Evolutionary conservation across 2,329 filamentous ascomycete species (phyloP), one percentile per base, ranked within the genome.

Genomic region (Cladosporium sp.): DNA sequence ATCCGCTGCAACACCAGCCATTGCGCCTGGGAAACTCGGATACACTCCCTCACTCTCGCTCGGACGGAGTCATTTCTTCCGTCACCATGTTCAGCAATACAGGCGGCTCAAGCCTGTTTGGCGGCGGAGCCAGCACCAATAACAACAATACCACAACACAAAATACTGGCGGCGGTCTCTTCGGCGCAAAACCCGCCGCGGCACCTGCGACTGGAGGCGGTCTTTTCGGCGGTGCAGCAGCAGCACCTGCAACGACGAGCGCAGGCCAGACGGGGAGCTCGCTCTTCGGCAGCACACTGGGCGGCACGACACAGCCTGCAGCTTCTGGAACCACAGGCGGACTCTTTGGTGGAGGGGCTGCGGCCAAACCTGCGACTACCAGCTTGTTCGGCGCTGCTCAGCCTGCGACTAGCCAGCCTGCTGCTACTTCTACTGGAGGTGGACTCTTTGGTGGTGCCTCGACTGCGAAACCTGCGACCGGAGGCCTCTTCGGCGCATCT

Each of bases 381-480:
- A 58, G 56, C 36, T 39, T 63, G 25, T 62, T 61, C 19, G 60
- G 61, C 34, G 54, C 35, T 5, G 47, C 37, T 7, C 47, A 44
- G 17, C 25, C 48, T 28, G 49, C 56, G n/a, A 48, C 48, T 12
- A 25, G 36, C 55, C 48, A 57, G 58, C 54, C 51, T 60, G 28
- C 57, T 52, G 22, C 42, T 24, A 25, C 44, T 20, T 17, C 40
- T 8, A 22, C 39, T 22, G 51, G 51, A 20, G 34, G 56, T 20
- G 25, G 47, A 20, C 40, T 58, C 24, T 58, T 52, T 32, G 49
- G 56, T 17, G 34, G 37, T 12, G 48, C 20, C 17, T 22, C 56
- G n/a, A 32, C 56, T 2, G 49, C 47, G 8, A 58, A 55, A 20
- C 50, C 57, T 58, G 51, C 35, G 2, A 58, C 56, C n/a, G 49